A percentile compares a stretch with the other conserved stretches of the same genome.
Evolutionary conservation across 495 filamentous ascomycete species (phyloP).

Genomic region (Aspergillus coremiiformis): DNA sequence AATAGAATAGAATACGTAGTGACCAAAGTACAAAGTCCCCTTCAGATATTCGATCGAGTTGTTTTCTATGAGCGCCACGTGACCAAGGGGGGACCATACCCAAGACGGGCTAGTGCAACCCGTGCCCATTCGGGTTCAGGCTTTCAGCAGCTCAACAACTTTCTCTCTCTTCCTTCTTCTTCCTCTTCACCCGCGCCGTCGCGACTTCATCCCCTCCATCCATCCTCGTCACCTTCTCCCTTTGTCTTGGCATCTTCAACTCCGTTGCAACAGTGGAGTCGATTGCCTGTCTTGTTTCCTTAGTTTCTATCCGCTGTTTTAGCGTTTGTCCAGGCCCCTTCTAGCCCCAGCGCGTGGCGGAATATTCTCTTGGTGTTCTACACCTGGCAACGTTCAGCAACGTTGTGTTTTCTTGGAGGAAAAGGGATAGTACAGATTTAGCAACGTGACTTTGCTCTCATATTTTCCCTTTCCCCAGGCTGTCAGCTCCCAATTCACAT

Average conservation of each 20-base stretch:
- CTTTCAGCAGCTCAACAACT: too few relatives aligned
- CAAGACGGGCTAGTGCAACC: conserved; percentile 16
- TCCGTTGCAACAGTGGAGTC: background rate
- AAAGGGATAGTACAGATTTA: conserved; percentile 13
- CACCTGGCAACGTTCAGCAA: conserved; percentile 5
- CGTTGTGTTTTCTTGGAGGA: conserved; percentile 16
- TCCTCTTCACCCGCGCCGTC: conserved; percentile 22
- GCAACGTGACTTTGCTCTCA: conserved; percentile 13
- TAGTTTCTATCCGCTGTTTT: conserved; percentile 1
- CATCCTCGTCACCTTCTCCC: conserved; percentile 11
- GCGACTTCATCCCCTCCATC: conserved; percentile 9
- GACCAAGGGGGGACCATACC: background rate
- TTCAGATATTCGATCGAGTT: background rate
- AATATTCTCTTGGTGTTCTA: conserved; percentile 8
- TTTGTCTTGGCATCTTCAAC: conserved; percentile 1
- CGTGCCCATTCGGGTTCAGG: conserved; percentile 21
- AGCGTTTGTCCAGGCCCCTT: conserved; percentile 1
- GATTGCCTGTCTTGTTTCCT: conserved; percentile 2
- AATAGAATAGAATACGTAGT: too few relatives aligned
- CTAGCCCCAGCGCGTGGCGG: conserved; percentile 2
- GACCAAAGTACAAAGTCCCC: too few relatives aligned
- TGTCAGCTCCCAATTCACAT: conserved; percentile 15
- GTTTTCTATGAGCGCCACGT: conserved; percentile 10
- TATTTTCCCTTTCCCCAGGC: conserved; percentile 13
- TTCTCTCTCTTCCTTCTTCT: too few relatives aligned